Evolutionary conservation across 2,329 filamentous ascomycete genomes (phyloP).

Genomic region (Beauveria sp.): DNA sequence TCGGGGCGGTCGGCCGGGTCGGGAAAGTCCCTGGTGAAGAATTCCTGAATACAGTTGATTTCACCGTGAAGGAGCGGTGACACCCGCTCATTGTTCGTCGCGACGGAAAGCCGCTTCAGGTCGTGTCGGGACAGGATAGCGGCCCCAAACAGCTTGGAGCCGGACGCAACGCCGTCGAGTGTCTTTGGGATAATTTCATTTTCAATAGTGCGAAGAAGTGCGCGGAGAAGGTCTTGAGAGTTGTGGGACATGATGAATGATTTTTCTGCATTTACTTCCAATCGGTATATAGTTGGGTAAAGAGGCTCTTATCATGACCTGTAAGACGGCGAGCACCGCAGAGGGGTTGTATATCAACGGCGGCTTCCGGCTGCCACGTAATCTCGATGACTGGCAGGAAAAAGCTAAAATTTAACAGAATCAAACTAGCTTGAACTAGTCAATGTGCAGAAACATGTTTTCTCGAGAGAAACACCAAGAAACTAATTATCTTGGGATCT

Average conservation of each 20-base stretch:
- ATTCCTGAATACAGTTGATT: conserved; percentile 53
- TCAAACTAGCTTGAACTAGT: too few species aligned
- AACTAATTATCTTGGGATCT: not conserved
- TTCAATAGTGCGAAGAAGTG: conserved; percentile 37
- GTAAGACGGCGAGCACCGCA: conserved; percentile 2
- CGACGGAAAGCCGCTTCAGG: conserved; percentile 37
- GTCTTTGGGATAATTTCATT: conserved; percentile 44
- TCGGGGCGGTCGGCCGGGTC: conserved; percentile 29
- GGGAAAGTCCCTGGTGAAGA: conserved; percentile 36
- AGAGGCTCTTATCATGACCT: not conserved
- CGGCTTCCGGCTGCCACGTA: conserved; percentile 11
- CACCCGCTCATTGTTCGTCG: conserved; percentile 47
- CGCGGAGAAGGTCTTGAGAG: conserved; percentile 25
- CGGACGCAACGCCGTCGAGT: conserved; percentile 38
- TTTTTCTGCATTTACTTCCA: conserved; percentile 3
- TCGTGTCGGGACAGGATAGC: conserved; percentile 39
- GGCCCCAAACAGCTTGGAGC: conserved; percentile 50
- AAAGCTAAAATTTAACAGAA: not conserved
- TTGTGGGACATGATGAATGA: conserved; percentile 15
- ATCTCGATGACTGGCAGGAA: not conserved
- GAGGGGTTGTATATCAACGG: conserved; percentile 2
- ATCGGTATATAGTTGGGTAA: not conserved
- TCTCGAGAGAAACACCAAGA: not conserved
- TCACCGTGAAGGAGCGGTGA: conserved; percentile 52
- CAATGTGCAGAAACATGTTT: not conserved